Base-by-base conservation (phyloP, 768 basidiomycete genomes). In the Mycena indigotica region DNA sequence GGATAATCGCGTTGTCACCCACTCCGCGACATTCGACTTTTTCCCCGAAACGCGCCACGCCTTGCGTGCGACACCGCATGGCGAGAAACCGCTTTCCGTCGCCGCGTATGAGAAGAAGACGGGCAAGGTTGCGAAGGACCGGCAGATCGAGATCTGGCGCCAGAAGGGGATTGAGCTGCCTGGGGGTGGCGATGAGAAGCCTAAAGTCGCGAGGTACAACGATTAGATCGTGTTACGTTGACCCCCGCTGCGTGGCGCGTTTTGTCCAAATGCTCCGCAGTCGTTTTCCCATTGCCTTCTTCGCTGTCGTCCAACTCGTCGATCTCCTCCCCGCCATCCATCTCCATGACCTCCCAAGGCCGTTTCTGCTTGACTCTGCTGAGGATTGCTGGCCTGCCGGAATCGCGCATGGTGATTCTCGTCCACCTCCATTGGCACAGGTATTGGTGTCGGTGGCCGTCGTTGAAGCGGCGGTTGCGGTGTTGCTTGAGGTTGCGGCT, bases 241-340 rank as follows among this genome's bases (percentile, higher is more conserved):
- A n/a, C n/a, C n/a, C n/a, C n/a, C n/a, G n/a, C n/a, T n/a, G n/a
- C n/a, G 84, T 87, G n/a, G 88, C 88, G 19, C 90, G 84, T 71
- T 92, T 93, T 26, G 81, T 86, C 8, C 90, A 84, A 59, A 93
- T 93, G 58, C 89, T 78, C 61, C n/a, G n/a, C n/a, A n/a, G n/a
- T n/a, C n/a, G n/a, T n/a, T n/a, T n/a, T n/a, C 89, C 88, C 90
- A 93, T 93, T 65, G 92, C 90, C 58, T 87, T 83, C 70, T 92
- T 88, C 5, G 90, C 90, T 1, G 86, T 87, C 3, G 85, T 76
- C 77, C 26, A 70, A 26, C 53, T 58, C 61, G 21, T 62, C 61
- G 12, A 53, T 58, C 52, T 63, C 62, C 25, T 60, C 75, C n/a
- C n/a, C n/a, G 8, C 75, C 78, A 40, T 83, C 83, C 56, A 80